Evolutionary conservation across 2,329 filamentous ascomycete genomes (phyloP), one percentile per base, ranked within the genome.

Genomic region (Pyrenochaeta sp.): DNA sequence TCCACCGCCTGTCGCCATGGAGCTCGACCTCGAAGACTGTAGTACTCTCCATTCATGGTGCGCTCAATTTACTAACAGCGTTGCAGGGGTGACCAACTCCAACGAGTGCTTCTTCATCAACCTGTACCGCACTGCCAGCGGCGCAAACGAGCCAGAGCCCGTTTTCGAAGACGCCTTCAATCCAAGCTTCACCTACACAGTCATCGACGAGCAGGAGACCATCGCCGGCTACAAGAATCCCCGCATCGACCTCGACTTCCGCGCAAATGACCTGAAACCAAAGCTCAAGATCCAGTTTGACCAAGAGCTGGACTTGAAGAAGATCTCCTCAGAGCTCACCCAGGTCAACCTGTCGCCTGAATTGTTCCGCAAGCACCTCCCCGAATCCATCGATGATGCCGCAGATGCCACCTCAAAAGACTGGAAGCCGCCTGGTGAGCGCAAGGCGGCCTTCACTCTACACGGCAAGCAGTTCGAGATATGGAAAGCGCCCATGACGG

Each of bases 161-260:
- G 55, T 53, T 65, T 81, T 83, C 81, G 59, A 81, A 80, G 21
- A 74, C 87, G 57, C 82, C 19, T 97, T 99, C 71, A 81, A 89
- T 48, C 95, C 94, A 0, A 82, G 83, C 64, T 95, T 92, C 69
- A 96, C 93, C 13, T 96, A 97, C 71, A 78, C 90, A 1, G 88
- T 99, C 53, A 96, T 97, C 59, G 90, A 90, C 62, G 88, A 97
- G n/a, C 87, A 94, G 7, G 91, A 99, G 72, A 82, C 81, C 20
- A 93, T 97, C 53, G 92, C 96, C 60, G 93, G 93, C 24, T 96
- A 96, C 77, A 86, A 90, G 67, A 84, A 85, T 40, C 80, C 96
- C 41, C 84, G 84, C 53, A 86, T 97, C 65, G 82, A 84, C 51
- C 75, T 97, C 41, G 84, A 84, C 51, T 85, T 87, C 57, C 79